A percentile compares a stretch with the other conserved stretches of the same genome.
These are phyloP conservation scores for Candolleomyces efflorescens DNA, from an alignment of 768 basidiomycete genomes.

Conservation along the genomic window DNA sequence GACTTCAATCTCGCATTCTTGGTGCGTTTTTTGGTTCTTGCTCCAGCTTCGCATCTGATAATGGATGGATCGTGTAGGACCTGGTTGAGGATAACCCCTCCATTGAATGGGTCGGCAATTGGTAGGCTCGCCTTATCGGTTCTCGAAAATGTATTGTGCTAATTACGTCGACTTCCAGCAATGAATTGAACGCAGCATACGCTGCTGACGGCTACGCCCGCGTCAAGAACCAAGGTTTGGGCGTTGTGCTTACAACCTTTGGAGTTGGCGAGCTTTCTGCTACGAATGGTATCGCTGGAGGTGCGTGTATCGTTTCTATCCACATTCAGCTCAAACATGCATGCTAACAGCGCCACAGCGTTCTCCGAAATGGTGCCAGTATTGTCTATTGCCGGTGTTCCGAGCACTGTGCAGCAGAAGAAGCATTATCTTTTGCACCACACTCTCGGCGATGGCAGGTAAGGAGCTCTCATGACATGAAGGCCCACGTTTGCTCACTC, in stretches of 20 bases:
- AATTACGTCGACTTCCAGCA: slow-evolving; percentile 39
- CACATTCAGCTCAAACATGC: background rate
- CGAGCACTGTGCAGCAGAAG: slow-evolving; percentile 69
- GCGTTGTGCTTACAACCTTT: slow-evolving; percentile 56
- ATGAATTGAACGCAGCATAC: slow-evolving; percentile 84
- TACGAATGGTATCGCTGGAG: slow-evolving; percentile 77
- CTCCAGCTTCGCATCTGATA: too few species aligned
- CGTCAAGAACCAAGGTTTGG: slow-evolving; percentile 69
- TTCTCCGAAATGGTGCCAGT: slow-evolving; percentile 88
- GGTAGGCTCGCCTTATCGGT: slow-evolving; percentile 33
- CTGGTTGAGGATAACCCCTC: slow-evolving; percentile 73
- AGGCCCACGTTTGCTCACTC: background rate
- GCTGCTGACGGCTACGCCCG: slow-evolving; percentile 93
- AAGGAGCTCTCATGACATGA: background rate
- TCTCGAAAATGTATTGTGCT: background rate
- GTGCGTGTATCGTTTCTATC: slow-evolving; percentile 35
- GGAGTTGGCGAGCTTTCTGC: slow-evolving; percentile 91
- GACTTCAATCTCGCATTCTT: slow-evolving; percentile 77
- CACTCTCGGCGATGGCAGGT: slow-evolving; percentile 82
- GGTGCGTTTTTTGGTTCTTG: slow-evolving; percentile 23
- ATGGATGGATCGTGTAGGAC: slow-evolving; percentile 50
- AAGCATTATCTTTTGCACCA: slow-evolving; percentile 75
- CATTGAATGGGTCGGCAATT: slow-evolving; percentile 87
- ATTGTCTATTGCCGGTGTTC: slow-evolving; percentile 81
- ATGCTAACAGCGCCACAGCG: slow-evolving; percentile 32